Conservation (phyloP, 2,329 filamentous ascomycete species). For the Triangularia setosa region DNA sequence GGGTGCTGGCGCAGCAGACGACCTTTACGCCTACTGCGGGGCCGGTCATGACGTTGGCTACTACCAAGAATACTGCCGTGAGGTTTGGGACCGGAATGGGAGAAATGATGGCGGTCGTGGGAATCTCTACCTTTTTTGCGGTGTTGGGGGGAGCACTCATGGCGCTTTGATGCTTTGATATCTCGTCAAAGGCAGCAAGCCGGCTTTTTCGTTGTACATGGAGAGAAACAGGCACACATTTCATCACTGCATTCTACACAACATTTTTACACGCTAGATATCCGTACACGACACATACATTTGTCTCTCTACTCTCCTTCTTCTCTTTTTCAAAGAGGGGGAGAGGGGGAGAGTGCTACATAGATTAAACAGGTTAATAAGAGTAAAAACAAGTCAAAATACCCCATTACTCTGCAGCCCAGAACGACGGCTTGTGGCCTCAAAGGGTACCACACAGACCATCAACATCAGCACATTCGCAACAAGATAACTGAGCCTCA, state of each 20-base stretch:
- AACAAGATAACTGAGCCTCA: background rate
- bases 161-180: background rate
- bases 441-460: background rate
- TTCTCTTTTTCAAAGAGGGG: background rate
- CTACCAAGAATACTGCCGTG: constrained; percentile 5
- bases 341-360: background rate
- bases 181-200: too few species aligned
- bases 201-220: too few species aligned
- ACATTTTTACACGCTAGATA: background rate
- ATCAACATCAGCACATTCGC: background rate
- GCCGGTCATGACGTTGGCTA: background rate
- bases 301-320: background rate
- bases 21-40: constrained; percentile 15
- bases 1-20: constrained; percentile 38
- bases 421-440: too few species aligned
- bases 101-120: constrained; percentile 6
- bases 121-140: background rate
- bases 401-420: background rate
- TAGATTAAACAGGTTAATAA: background rate
- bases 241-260: background rate
- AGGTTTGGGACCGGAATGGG: background rate
- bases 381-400: background rate
- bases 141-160: background rate
- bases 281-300: background rate
- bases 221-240: background rate